Percentiles rank a stretch among this genome's conserved stretches.
These are phyloP conservation scores for Nicotiana noctiflora DNA, from an alignment of 257 asterid species.

Conservation along the genomic window DNA sequence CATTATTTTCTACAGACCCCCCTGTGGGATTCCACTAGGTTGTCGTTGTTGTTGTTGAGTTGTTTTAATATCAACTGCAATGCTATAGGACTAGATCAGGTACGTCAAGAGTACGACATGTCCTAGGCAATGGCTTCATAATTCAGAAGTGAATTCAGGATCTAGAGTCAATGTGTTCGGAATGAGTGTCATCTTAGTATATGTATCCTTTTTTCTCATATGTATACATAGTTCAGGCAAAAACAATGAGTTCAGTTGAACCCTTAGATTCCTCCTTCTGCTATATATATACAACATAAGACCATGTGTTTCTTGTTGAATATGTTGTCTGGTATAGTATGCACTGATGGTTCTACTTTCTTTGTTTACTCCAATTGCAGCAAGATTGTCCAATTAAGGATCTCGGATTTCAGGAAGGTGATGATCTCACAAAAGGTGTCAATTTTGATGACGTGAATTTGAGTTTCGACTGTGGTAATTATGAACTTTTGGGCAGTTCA, in stretches of 20 bases:
- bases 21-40: too few species aligned
- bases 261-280: not conserved
- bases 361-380: constrained; percentile 7
- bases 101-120: not conserved
- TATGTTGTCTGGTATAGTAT: constrained; percentile 12
- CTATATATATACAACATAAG: not conserved
- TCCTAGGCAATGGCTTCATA: not conserved
- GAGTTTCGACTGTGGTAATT: constrained; percentile 30
- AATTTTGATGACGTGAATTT: constrained; percentile 40
- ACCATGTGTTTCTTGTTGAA: not conserved
- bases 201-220: not conserved
- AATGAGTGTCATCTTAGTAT: not conserved
- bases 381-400: constrained; percentile 39
- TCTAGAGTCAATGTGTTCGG: not conserved
- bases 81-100: constrained; percentile 14
- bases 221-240: not conserved
- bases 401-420: constrained; percentile 35
- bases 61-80: not conserved
- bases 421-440: constrained; percentile 31
- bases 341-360: constrained; percentile 16
- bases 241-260: not conserved
- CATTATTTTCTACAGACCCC: too few species aligned
- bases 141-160: not conserved
- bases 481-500: constrained; percentile 31
- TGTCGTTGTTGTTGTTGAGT: not conserved